Evolutionary conservation across 352 stramenopile species (phyloP), one percentile per base, ranked within the genome.

Genomic region (Phytophthora nicotianae): DNA sequence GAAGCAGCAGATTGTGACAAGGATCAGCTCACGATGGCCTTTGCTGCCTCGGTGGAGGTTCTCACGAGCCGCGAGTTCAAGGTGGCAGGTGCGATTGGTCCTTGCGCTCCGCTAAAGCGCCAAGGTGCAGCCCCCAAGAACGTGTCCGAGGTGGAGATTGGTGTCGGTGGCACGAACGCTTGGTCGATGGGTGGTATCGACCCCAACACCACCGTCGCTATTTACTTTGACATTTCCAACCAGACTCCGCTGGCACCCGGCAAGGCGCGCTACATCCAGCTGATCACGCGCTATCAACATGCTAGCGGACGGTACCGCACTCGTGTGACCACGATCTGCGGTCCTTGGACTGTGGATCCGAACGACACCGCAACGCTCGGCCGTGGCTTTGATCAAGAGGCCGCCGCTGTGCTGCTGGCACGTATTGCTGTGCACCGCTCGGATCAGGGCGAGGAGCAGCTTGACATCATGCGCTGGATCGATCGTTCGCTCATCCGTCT

Each of bases 261-360:
- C 60, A 95, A 99, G 77, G 93, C 95, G 41, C 92, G 97, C 29
- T 99, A 97, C 83, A 97, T 99, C 59, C 91, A 98, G 79, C 93
- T 99, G 61, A 92, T 99, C 63, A 99, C 98, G 13, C 97, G 96
- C 62, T 99, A 99, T 81, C 97, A 99, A 76, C 97, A 99, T 68
- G 85, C 97, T 14, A 98, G 89, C 50, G 97, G 98, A 24, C 83
- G 81, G 23, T 98, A 98, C 70, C 86, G 97, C 47, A 93, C 98
- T 40, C 90, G 98, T 58, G 93, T 98, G 41, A 99, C 97, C 10
- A 99, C 98, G 6, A 83, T 99, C 16, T 99, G 96, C 67, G 97
- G 97, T 33, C 85, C 89, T 24, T 99, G 97, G 96, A 92, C 91
- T 9, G 84, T 89, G 27, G 95, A 99, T 65, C 80, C 94, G 59